These are phyloP conservation scores for Venustampulla echinocandica DNA, from an alignment of 495 filamentous ascomycete genomes.

Conservation along the genomic window DNA sequence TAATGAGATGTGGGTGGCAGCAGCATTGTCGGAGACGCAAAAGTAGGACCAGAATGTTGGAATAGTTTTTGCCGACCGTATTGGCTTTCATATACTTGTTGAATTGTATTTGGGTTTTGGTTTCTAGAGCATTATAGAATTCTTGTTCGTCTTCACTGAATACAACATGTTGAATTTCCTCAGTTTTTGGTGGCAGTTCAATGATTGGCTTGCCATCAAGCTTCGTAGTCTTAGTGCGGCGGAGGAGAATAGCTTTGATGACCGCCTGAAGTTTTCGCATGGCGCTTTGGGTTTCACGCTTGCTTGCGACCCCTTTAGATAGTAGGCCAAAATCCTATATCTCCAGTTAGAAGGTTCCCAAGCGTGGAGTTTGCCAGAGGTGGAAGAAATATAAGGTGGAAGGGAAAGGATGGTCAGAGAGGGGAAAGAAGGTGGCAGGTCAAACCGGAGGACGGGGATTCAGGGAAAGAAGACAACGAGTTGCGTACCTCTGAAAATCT, in stretches of 20 bases:
- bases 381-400: no score
- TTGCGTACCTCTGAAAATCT: conserved; percentile 33
- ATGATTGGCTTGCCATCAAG: conserved; percentile 85
- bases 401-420: no score
- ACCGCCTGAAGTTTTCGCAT: conserved; percentile 71
- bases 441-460: no score
- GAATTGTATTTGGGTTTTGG: conserved; percentile 56
- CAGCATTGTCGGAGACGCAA: conserved; percentile 86
- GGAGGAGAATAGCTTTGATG: conserved; percentile 76
- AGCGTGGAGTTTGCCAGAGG: no score
- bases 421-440: no score
- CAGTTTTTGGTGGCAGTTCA: conserved; percentile 59
- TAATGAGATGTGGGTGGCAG: conserved; percentile 87
- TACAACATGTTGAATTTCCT: conserved; percentile 55
- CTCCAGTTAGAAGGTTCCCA: not conserved
- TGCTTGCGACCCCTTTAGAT: conserved; percentile 25
- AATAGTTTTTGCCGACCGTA: conserved; percentile 71
- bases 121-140: conserved; percentile 68
- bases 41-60: conserved; percentile 74
- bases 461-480: no score
- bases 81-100: conserved; percentile 68
- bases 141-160: conserved; percentile 65
- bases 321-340: conserved; percentile 28
- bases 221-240: conserved; percentile 72
- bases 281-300: conserved; percentile 32